phyloP scores from a whole-genome alignment of 129 eudicot species.

The Scalesia atractyloides region DNA sequence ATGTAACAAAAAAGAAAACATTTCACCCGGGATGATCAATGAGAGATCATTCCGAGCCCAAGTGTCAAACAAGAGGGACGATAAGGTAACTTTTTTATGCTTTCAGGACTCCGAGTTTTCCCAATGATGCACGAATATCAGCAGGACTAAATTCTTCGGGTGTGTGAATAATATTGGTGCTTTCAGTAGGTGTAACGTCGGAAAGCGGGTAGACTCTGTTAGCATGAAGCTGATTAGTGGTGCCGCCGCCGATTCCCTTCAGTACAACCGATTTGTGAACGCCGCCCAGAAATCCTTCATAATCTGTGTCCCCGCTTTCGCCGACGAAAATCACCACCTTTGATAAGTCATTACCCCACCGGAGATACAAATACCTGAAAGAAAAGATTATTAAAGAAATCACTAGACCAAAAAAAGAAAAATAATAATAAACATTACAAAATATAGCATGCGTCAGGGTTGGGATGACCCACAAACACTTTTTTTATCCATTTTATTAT shows the following conservation, averaged over 20 bases:
- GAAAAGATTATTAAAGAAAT: neutral
- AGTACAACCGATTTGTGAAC: conserved; percentile 78
- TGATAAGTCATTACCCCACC: conserved; percentile 96
- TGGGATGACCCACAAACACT: neutral
- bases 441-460: neutral
- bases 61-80: neutral
- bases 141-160: conserved; percentile 50
- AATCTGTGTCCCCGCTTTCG: conserved; percentile 97
- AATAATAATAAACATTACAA: neutral
- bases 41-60: conserved; percentile 7
- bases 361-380: conserved; percentile 82
- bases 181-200: conserved; percentile 66
- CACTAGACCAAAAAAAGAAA: neutral
- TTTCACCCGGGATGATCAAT: conserved; percentile 11
- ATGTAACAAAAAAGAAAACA: neutral
- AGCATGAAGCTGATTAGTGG: conserved; percentile 63
- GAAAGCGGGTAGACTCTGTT: conserved; percentile 86
- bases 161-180: conserved; percentile 59
- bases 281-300: conserved; percentile 93
- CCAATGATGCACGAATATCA: conserved; percentile 58
- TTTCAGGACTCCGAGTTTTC: conserved; percentile 46
- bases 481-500: neutral
- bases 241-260: conserved; percentile 68
- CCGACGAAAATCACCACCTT: conserved; percentile 91
- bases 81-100: conserved; percentile 24